Base-by-base conservation (phyloP, 805 yeast genomes). In the Brettanomyces naardenensis region DNA sequence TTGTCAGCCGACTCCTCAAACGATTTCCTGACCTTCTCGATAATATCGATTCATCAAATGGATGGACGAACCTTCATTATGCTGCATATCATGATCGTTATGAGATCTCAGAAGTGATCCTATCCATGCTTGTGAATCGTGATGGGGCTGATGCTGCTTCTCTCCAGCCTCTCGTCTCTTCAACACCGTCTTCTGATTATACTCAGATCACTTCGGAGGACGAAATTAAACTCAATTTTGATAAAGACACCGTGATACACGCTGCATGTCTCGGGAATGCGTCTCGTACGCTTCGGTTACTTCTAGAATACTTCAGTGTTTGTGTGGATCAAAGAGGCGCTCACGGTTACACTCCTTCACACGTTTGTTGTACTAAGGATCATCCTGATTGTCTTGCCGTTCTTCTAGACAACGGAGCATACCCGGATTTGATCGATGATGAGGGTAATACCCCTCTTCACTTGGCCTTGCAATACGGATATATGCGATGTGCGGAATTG, bases 361-460 rank as follows among this genome's bases (percentile, higher is more conserved):
- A 85, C 52, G 66, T 77, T 14, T 82, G 90, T 13, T 73, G 83
- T 26, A 59, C 65, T 11, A 55, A 65, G 29, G 84, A 85, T 37
- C 73, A 68, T 53, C 69, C 69, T 41, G 80, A 77, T 27, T 80
- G 89, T 45, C 65, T 81, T 33, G 74, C 70, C 44, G 58, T 84
- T 30, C 59, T 87, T 17, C 60, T 86, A 4, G 81, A 81, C 27
- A 73, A 80, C 39, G 92, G 89, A 6, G 94, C 94, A 3, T 81
- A 85, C 49, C 66, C 87, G 33, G 78, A 82, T 47, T 55, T 76
- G 4, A 78, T 75, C 38, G 95, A 92, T 53, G 62, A 65, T 7
- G 72, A 73, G 13, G 95, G 92, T 1, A 84, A 87, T 52, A 79
- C 95, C 3, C 86, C 95, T 0, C 61, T 90, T 30, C 97, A 90